Evolutionary conservation across 176 grass and related monocot species (phyloP), one percentile per base, ranked within the genome.

Genomic region (Chrysopogon serrulatus): DNA sequence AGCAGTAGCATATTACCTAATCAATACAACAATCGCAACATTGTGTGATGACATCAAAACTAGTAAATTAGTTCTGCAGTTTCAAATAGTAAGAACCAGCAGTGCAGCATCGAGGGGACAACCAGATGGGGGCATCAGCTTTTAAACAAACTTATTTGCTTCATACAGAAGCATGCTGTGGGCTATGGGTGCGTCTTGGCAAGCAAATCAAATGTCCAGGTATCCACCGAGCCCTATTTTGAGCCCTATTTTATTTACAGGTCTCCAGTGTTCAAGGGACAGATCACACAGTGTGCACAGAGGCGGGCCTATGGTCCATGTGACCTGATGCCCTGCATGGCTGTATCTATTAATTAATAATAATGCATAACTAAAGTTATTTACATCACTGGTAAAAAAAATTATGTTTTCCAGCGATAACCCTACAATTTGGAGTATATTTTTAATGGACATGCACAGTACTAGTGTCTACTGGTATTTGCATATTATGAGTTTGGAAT

Each of bases 161-260:
- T 87, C 62, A 76, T 42, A 80, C 76, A 91, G 68, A 91, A 91
- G 85, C 76, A 84, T 84, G 47, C 6, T 63, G 23, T 64, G 49
- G 62, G 65, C 24, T n/a, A 86, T 67, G 45, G 73, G 65, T 33
- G 19, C 28, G 10, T 39, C 45, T 79, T 51, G 68, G 41, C 26
- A 90, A 87, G 23, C n/a, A 90, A 68, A 37, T 44, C 70, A 63
- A 60, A 23, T 70, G 24, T 81, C 6, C 48, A 76, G 4, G 49
- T 40, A 61, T 43, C 51, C 4, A 76, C 26, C 6, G 10, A 68
- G 83, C 74, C 7, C 8, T 90, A 80, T 76, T 87, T 74, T 90
- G 10, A 68, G 83, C 74, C 7, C 8, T 90, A 80, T 76, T 87
- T 74, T 90, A 80, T 91, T 80, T 87, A 70, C 80, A 84, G 56